A percentile compares a stretch with the other conserved stretches of the same genome.
These are phyloP conservation scores for Elongisporangium anandrum DNA, from an alignment of 352 stramenopile species.

Conservation along the genomic window DNA sequence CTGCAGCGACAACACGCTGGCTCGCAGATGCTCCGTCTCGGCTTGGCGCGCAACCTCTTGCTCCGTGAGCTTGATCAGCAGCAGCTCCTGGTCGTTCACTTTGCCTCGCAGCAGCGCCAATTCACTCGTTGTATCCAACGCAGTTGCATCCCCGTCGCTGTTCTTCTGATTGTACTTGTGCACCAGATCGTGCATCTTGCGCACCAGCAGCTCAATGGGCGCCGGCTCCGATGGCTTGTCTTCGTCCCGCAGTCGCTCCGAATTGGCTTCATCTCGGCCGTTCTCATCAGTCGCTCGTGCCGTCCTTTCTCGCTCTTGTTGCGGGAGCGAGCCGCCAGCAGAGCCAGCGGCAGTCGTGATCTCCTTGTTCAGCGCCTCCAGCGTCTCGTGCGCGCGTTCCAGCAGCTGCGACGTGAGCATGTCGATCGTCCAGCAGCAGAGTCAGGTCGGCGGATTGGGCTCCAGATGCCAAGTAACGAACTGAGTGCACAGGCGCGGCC, in stretches of 20 bases:
- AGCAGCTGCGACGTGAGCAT: constrained; percentile 2
- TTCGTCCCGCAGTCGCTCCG: too few relatives aligned
- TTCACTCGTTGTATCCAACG: constrained; percentile 1
- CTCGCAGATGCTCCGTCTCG: constrained; percentile 51
- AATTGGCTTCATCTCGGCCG: background rate
- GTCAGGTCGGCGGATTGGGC: background rate
- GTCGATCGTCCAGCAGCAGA: background rate
- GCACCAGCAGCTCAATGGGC: constrained; percentile 45
- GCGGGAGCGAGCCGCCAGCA: too few relatives aligned
- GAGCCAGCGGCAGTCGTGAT: background rate
- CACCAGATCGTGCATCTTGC: constrained; percentile 54
- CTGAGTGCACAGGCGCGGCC: background rate
- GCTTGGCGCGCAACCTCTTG: constrained; percentile 23
- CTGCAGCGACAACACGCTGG: constrained; percentile 62
- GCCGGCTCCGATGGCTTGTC: background rate
- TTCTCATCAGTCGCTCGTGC: background rate
- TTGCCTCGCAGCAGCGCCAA: constrained; percentile 16
- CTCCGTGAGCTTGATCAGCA: constrained; percentile 24
- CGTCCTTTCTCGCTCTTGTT: too few relatives aligned
- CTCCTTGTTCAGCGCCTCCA: constrained; percentile 9
- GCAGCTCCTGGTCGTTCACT: constrained; percentile 22
- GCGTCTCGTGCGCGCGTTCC: constrained; percentile 7
- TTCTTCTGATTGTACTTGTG: constrained; percentile 28
- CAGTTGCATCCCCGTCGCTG: background rate
- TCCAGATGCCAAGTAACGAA: background rate